A percentile compares a stretch with the other conserved stretches of the same genome.
Conservation (phyloP, 768 basidiomycete genomes). For the Cyclocybe aegerita region DNA sequence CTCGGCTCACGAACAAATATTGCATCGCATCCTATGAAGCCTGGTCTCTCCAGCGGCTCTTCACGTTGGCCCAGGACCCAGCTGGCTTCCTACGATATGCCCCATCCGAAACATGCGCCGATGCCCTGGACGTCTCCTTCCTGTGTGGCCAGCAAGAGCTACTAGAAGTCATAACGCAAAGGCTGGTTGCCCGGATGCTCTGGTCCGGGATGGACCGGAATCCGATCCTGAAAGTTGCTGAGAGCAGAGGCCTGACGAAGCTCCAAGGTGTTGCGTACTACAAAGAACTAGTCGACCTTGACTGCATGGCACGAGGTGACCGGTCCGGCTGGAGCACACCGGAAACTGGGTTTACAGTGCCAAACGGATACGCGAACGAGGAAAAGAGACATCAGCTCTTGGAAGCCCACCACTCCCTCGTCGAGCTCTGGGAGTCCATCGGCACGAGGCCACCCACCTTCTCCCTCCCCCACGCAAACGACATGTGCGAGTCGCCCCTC, state of each 20-base stretch:
- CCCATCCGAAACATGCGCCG: slow-evolving; percentile 36
- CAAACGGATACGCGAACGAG: slow-evolving; percentile 18
- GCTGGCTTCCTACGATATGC: slow-evolving; percentile 28
- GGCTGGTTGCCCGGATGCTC: slow-evolving; percentile 50
- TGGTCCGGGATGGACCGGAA: slow-evolving; percentile 53
- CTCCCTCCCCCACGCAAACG: neutral
- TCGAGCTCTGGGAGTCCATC: slow-evolving; percentile 53
- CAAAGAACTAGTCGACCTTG: slow-evolving; percentile 36
- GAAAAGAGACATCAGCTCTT: slow-evolving; percentile 50
- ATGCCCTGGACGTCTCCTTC: slow-evolving; percentile 51
- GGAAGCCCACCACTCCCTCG: slow-evolving; percentile 56
- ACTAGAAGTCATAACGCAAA: slow-evolving; percentile 44
- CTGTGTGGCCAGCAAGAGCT: slow-evolving; percentile 47
- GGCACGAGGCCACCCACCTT: slow-evolving; percentile 48
- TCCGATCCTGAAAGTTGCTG: slow-evolving; percentile 48
- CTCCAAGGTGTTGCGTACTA: slow-evolving; percentile 57
- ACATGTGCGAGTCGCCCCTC: neutral
- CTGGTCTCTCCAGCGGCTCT: slow-evolving; percentile 43
- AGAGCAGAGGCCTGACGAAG: slow-evolving; percentile 31
- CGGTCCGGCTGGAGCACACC: too few relatives aligned
- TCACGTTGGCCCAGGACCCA: slow-evolving; percentile 30
- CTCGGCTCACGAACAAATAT: slow-evolving; percentile 47
- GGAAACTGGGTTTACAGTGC: too few relatives aligned
- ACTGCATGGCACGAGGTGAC: too few relatives aligned
- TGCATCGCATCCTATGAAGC: slow-evolving; percentile 41